Conservation (phyloP, 805 yeast species). For the Starmerella potacharoeniae region DNA sequence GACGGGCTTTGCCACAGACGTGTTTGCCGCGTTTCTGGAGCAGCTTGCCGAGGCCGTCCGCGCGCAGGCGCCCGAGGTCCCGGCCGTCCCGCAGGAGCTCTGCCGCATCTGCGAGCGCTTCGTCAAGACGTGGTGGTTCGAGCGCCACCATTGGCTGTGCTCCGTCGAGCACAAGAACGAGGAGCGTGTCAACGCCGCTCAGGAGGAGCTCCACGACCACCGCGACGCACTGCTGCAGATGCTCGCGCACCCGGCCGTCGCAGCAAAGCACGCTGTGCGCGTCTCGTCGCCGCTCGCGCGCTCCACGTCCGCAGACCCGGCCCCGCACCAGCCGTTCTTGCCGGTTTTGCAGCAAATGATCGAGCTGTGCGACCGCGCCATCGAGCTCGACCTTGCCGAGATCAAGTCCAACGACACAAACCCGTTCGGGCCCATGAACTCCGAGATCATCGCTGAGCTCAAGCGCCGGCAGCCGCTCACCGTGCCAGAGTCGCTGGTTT, state of each 20-base stretch:
- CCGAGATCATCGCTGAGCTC: constrained; percentile 5
- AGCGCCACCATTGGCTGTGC: constrained; percentile 79
- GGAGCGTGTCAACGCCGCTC: constrained; percentile 60
- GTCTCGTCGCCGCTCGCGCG: constrained; percentile 24
- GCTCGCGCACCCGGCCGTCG: constrained; percentile 2
- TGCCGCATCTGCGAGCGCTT: constrained; percentile 87
- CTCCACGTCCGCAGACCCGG: neutral
- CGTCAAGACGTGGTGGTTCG: constrained; percentile 96
- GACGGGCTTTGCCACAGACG: constrained; percentile 80
- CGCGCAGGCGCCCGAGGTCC: constrained; percentile 44
- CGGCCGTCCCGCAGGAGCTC: constrained; percentile 69
- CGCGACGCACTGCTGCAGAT: constrained; percentile 34
- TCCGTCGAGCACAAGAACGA: constrained; percentile 72
- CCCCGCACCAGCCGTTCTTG: neutral
- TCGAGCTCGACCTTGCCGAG: constrained; percentile 21
- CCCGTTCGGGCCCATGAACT: constrained; percentile 8
- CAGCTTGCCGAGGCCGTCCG: constrained; percentile 53
- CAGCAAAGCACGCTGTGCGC: constrained; percentile 20
- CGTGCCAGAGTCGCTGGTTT: constrained; percentile 6
- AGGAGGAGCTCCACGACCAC: constrained; percentile 69
- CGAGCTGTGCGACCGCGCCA: constrained; percentile 13
- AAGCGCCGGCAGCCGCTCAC: neutral
- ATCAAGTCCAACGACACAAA: neutral
- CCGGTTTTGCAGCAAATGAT: neutral
- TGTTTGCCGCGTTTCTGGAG: constrained; percentile 63